These are phyloP conservation scores for Xerocomellus intermedius DNA, from an alignment of 768 basidiomycete genomes.

Conservation along the genomic window DNA sequence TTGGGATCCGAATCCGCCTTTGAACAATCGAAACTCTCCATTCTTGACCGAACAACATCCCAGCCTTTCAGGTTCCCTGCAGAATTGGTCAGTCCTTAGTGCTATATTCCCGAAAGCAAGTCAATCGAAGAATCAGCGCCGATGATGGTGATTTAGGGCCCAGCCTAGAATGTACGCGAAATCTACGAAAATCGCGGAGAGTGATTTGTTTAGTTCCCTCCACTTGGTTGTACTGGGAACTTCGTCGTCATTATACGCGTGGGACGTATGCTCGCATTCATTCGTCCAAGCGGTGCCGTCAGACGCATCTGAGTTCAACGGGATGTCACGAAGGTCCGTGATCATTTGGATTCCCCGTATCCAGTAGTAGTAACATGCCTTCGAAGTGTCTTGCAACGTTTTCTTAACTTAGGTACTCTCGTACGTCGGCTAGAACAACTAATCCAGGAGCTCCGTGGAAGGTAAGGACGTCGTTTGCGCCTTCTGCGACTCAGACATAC, in stretches of 20 bases:
- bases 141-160: slow-evolving; percentile 40
- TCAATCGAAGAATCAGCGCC: not conserved
- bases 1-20: slow-evolving; percentile 53
- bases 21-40: slow-evolving; percentile 42
- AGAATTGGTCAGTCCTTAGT: slow-evolving; percentile 50
- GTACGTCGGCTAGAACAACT: slow-evolving; percentile 65
- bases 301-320: slow-evolving; percentile 39
- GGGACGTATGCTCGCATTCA: slow-evolving; percentile 54
- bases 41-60: slow-evolving; percentile 71
- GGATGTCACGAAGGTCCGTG: slow-evolving; percentile 54
- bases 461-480: slow-evolving; percentile 37
- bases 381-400: slow-evolving; percentile 55
- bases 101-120: not conserved
- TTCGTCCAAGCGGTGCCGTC: slow-evolving; percentile 50
- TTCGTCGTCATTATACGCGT: slow-evolving; percentile 63
- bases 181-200: slow-evolving; percentile 35
- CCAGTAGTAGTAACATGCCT: not conserved
- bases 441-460: slow-evolving; percentile 43
- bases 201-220: slow-evolving; percentile 52
- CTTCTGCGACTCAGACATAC: slow-evolving; percentile 2
- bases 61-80: slow-evolving; percentile 51
- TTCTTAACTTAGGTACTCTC: slow-evolving; percentile 65
- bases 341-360: slow-evolving; percentile 1
- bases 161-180: slow-evolving; percentile 45
- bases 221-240: slow-evolving; percentile 60